Base-by-base conservation (phyloP, 345 rosid species). In the Turritis glabra region DNA sequence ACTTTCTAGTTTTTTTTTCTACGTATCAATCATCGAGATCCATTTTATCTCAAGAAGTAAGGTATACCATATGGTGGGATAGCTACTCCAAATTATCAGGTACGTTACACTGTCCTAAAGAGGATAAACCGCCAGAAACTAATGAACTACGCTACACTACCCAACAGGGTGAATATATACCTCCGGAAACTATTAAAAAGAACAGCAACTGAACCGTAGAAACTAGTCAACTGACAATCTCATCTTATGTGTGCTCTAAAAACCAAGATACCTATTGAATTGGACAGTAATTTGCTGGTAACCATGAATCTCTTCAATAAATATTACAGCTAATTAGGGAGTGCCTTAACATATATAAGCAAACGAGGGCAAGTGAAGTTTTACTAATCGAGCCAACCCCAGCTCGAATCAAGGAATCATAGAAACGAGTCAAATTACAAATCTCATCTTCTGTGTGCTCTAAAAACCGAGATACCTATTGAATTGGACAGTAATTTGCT, bases 321-420 rank as follows among this genome's bases (percentile, higher is more conserved):
- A 10, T 27, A 63, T 32, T 14, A 60, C 12, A 51, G 46, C 47
- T 50, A 43, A 43, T 5, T 0, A 43, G 19, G 48, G 18, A 43
- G 18, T 2, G 8, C 8, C 48, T 15, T 43, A 7, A 43, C 48
- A n/a, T n/a, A 15, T 12, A 38, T 13, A 38, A 38, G 43, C 15
- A 38, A 38, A 43, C 48, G 48, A 43, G 19, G 19, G 48, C 19
- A 43, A 15, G 48, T n/a, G 8, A 43, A 43, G 5, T 6, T 15
- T 0, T 6, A 15, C 18, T 43, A 41, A 41, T 41, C 2, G 3
- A 14, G 0, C 2, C 18, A 41, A 41, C 6, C 65, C 64, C 44
- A 73, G 52, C 19, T 72, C 41, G 63, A 72, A 51, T 72, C 53
- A 65, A 72, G 47, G 38, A 35, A 10, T 13, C 38, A 41, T 43